Evolutionary conservation across 768 basidiomycete species (phyloP), one percentile per base, ranked within the genome.

Genomic region (Boletus coccyginus): DNA sequence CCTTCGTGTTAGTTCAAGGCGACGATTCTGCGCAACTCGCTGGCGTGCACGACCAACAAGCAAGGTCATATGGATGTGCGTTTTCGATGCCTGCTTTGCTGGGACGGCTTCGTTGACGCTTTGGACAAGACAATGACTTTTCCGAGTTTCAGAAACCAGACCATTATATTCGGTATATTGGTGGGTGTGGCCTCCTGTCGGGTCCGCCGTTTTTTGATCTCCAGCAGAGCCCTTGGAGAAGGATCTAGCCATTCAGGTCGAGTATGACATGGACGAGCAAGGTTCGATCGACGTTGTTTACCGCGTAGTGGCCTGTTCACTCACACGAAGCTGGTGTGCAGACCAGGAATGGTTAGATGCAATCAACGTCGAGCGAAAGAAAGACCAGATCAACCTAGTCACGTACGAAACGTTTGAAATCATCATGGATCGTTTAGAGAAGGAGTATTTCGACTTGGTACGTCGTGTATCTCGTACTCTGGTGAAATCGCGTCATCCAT

Each of bases 211-310:
- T 51, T 35, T n/a, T 50, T 66, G 56, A 61, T 29, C 42, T 35
- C 46, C 46, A 29, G 24, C 66, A 92, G 94, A 97, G 65, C 96
- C 96, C 0, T 77, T 97, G 61, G 96, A 99, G 69, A 85, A 84
- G 46, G 97, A 99, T 61, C 82, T 98, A 17, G 88, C 89, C 8
- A 83, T 84, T 39, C 94, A 96, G 62, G 96, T 99, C 24, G 97
- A 98, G 71, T 99, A 99, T 77, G 97, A 98, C 68, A 98, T 99
- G 94, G 97, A 98, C 67, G 97, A 98, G 68, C 95, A 98, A 84
- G 95, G 94, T 89, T 38, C 19, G 77, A 64, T 19, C 12, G 17
- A 35, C 40, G 21, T 39, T 7, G 12, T 19, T 50, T 17, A 38
- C 24, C 7, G 39, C 52, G 17, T 43, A 19, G 36, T 32, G 43